Percentiles rank a stretch among this genome's conserved stretches.
These are phyloP conservation scores for Hanseniaspora singularis DNA, from an alignment of 805 yeast genomes.

Conservation along the genomic window DNA sequence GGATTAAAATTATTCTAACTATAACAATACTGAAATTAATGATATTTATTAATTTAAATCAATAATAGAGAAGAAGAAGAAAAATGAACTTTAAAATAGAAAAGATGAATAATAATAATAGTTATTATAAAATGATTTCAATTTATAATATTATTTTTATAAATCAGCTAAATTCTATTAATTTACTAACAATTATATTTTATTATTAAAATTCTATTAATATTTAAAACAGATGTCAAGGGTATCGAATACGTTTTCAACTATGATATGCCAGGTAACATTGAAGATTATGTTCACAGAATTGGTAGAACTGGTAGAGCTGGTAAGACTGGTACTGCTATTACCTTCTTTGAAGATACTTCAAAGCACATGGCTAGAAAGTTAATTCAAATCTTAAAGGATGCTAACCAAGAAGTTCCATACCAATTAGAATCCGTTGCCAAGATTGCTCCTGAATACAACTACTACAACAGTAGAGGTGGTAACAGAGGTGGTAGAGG, in stretches of 20 bases:
- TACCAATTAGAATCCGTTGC: slow-evolving; percentile 66
- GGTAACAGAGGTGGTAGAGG: slow-evolving; percentile 44
- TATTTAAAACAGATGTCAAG: slow-evolving; percentile 65
- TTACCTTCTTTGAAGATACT: slow-evolving; percentile 81
- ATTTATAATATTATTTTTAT: no score
- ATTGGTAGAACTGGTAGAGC: slow-evolving; percentile 99
- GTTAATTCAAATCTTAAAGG: slow-evolving; percentile 77
- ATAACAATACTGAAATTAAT: no score
- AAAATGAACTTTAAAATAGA: no score
- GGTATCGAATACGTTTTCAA: slow-evolving; percentile 89
- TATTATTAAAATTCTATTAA: background rate
- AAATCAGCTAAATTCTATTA: no score
- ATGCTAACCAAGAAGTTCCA: slow-evolving; percentile 87
- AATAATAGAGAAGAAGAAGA: no score
- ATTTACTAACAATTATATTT: slow-evolving; percentile 11
- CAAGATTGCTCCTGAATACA: slow-evolving; percentile 60
- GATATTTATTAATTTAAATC: background rate
- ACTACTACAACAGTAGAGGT: slow-evolving; percentile 44
- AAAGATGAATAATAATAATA: background rate
- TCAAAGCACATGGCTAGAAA: slow-evolving; percentile 84
- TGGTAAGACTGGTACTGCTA: slow-evolving; percentile 90
- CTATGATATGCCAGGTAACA: slow-evolving; percentile 95
- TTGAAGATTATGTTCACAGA: slow-evolving; percentile 97
- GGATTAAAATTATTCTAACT: no score
- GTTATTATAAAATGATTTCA: background rate